phyloP scores from a whole-genome alignment of 331 rosid genomes.

The Quercus phellos region DNA sequence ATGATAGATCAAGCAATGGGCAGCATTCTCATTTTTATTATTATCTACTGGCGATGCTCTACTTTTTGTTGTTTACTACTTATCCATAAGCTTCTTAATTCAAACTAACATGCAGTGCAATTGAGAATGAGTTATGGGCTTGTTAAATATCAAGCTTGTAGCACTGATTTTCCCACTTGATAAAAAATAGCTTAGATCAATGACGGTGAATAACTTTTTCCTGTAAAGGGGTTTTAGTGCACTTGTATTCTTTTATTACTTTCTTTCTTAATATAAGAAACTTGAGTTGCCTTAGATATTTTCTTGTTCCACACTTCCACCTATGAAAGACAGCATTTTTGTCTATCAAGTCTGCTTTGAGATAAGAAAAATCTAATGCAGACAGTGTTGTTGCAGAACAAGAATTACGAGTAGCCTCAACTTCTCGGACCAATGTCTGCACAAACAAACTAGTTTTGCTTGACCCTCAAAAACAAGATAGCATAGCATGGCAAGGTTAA shows the following conservation, averaged over 20 bases:
- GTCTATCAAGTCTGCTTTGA: neutral
- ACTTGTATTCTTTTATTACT: too few relatives aligned
- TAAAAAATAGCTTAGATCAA: neutral
- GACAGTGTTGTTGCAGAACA: too few relatives aligned
- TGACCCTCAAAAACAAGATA: too few relatives aligned
- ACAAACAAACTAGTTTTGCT: too few relatives aligned
- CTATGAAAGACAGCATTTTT: neutral
- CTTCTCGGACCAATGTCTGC: too few relatives aligned
- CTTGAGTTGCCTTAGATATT: too few relatives aligned
- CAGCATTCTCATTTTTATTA: neutral
- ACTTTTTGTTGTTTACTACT: neutral
- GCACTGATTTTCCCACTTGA: neutral
- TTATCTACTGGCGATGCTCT: neutral
- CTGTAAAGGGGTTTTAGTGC: too few relatives aligned
- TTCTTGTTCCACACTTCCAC: neutral
- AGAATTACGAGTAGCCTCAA: too few relatives aligned
- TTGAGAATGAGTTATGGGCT: neutral
- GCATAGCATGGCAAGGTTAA: too few relatives aligned
- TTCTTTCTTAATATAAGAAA: too few relatives aligned
- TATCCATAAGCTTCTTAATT: neutral
- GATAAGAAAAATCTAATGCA: neutral
- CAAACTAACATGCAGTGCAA: neutral
- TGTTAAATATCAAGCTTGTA: neutral
- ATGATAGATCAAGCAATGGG: slow-evolving; percentile 7
- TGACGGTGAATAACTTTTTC: neutral